Evolutionary conservation across 768 basidiomycete genomes (phyloP), one percentile per base, ranked within the genome.

Genomic region (Lentinula aciculospora): DNA sequence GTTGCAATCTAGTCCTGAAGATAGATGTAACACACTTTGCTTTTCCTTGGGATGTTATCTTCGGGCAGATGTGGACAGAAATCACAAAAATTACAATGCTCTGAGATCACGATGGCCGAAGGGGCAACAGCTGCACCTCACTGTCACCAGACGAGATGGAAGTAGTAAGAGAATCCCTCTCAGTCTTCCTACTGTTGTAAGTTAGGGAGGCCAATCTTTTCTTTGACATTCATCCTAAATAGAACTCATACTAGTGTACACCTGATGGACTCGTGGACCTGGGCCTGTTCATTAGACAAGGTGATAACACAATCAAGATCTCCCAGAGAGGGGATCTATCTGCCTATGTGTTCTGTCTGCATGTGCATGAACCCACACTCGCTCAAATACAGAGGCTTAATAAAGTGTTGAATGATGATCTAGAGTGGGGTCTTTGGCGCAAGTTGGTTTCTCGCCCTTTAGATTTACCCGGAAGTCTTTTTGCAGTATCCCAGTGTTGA

Each of bases 261-360:
- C 70, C 77, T 1, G 75, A 84, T 45, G 74, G 71, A 58, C 68
- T 79, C 17, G 73, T 85, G 21, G 84, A 86, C 60, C 47, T 86
- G 10, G 81, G 81, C 2, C 70, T 71, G 17, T 75, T 79, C 54
- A 59, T 81, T 23, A 63, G 58, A 17, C 37, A 51, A 0, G 83
- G 81, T 19, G 42, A 64, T 8, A 84, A 84, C 60, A 67, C 55
- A 0, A 63, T 84, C 8, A 68, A 74, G 57, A 69, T 85, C 31
- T 63, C 59, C 31, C 82, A 82, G 53, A 65, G 62, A 29, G 67
- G 65, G 19, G 78, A 79, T 62, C 66, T 81, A 67, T 76, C 77
- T 6, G 67, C 71, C 31, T 76, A 79, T 57, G 67, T 74, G 25
- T 71, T 83, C 49, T 69, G 80, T 28, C 67, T 85, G 4, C 75